A percentile compares a stretch with the other conserved stretches of the same genome.
phyloP scores from a whole-genome alignment of 225 moss, liverwort and hornwort genomes.

The Anthoceros angustus region DNA sequence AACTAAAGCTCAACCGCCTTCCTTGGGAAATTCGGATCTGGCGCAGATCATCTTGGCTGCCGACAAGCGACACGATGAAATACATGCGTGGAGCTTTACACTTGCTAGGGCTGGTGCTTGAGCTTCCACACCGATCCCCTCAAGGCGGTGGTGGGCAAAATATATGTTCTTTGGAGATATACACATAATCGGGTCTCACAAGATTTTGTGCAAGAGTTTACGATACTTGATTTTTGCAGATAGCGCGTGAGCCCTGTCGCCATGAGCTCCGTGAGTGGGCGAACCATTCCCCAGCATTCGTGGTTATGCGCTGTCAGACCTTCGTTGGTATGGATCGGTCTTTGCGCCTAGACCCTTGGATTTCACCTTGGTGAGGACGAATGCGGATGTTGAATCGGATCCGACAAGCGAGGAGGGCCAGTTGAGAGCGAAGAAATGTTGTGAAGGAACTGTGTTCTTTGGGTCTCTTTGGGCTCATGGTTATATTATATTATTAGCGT shows the following conservation, averaged over 20 bases:
- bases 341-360: conserved; percentile 75
- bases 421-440: conserved; percentile 53
- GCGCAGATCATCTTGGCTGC: no score
- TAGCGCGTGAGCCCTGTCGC: not conserved
- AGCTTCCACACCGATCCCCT: no score
- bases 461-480: conserved; percentile 83
- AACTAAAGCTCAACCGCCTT: no score
- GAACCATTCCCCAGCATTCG: conserved; percentile 86
- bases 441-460: conserved; percentile 77
- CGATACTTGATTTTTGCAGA: no score
- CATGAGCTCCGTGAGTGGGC: conserved; percentile 68
- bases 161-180: no score
- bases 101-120: not conserved
- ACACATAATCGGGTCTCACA: no score
- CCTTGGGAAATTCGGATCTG: no score
- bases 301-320: conserved; percentile 97
- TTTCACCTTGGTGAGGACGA: conserved; percentile 75
- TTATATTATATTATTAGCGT: no score
- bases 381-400: conserved; percentile 28
- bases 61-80: no score
- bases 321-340: conserved; percentile 79
- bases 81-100: no score
- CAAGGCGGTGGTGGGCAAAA: no score
- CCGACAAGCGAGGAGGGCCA: conserved; percentile 48
- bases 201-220: no score